Conservation (phyloP, 1,284 basidiomycete genomes). For the Cystobasidium sp. region DNA sequence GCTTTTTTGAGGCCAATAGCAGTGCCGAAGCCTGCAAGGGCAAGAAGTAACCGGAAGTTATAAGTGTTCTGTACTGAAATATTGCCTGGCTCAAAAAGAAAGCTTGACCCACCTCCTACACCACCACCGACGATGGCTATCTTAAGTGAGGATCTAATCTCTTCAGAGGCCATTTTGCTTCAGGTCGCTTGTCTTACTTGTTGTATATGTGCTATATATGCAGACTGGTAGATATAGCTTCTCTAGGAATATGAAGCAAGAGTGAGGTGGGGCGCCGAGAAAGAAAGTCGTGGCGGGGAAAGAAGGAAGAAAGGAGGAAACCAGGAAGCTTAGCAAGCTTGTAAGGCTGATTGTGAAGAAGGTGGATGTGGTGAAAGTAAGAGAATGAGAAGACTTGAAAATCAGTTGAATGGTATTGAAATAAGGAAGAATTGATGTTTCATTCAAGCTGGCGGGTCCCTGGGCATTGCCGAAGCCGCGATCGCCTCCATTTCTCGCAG, state of each 20-base stretch:
- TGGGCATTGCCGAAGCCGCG: too few relatives aligned
- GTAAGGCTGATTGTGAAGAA: background rate
- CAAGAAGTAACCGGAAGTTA: background rate
- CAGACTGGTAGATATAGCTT: background rate
- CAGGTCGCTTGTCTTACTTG: too few relatives aligned
- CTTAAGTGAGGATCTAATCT: constrained; percentile 26
- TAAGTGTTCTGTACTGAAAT: background rate
- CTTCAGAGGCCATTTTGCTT: constrained; percentile 14
- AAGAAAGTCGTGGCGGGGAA: background rate
- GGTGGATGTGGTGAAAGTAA: background rate
- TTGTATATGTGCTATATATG: background rate
- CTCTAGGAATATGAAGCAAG: background rate
- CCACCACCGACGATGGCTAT: constrained; percentile 67
- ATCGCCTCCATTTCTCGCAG: too few relatives aligned
- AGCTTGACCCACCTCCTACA: constrained; percentile 36
- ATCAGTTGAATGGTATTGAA: background rate
- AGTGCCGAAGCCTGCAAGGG: constrained; percentile 23
- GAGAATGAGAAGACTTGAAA: background rate
- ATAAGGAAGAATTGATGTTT: constrained; percentile 10
- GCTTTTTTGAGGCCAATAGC: constrained; percentile 18
- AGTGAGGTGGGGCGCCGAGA: constrained; percentile 10
- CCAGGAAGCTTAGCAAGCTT: background rate
- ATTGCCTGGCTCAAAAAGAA: too few relatives aligned
- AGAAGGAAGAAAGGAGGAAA: background rate
- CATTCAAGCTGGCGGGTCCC: too few relatives aligned